Evolutionary conservation across 2,329 filamentous ascomycete species (phyloP), one percentile per base, ranked within the genome.

Genomic region (Akanthomyces muscarius): DNA sequence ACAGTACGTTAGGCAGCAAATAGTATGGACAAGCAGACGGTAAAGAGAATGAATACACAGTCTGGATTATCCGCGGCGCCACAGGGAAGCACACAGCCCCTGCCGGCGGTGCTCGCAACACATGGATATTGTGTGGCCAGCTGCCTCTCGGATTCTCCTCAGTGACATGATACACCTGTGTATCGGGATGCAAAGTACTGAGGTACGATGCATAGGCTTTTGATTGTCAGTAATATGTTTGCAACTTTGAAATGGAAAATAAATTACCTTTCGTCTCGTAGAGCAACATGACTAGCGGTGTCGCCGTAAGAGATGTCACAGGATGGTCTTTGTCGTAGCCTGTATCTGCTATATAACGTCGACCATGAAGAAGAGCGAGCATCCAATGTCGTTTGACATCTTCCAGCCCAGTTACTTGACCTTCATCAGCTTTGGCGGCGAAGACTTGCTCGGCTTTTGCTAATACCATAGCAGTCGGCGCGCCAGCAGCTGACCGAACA

Each of bases 321-420:
- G 11, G 21, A 11, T 50, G 33, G 18, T 10, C 42, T 44, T 30
- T 14, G 13, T 28, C 30, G 16, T n/a, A 33, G 21, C 48, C 42
- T 42, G 50, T n/a, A 61, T 54, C 38, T 47, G 38, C 28, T 45
- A 61, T 48, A 41, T 53, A 50, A 44, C 77, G 79, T 68, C 79
- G 76, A 66, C 75, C 77, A 65, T 80, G 78, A 59, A 89, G 73
- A 1, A 80, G 80, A 33, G 82, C 86, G 41, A 88, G 76, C 75
- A 91, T 82, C 85, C 85, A 88, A 47, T 83, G 74, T 68, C 85
- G 84, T 69, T 84, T 83, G 65, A 84, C 81, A 54, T 84, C 75
- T 63, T 83, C 82, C 4, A 83, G 68, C 57, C 83, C 80, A 67
- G 78, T 77, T 67, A 81, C 82, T 23, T 84, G 72, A 44, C 75